Percentiles rank a stretch among this genome's conserved stretches.
Conservation (phyloP, 1,284 basidiomycete genomes). For the Cerioporus squamosus region DNA sequence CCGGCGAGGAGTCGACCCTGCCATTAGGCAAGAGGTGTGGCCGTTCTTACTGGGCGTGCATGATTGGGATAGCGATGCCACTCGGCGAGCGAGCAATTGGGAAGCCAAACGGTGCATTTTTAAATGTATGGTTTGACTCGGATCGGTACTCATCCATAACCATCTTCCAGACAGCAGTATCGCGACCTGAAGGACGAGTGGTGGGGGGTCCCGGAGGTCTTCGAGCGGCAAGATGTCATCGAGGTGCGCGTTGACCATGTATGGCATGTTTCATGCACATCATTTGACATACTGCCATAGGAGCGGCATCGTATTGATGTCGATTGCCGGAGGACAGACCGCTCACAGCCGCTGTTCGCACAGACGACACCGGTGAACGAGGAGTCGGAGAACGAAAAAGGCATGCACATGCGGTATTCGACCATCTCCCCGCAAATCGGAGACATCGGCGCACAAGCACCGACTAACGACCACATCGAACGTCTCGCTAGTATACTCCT, state of each 20-base stretch:
- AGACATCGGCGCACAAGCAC: conserved; percentile 82
- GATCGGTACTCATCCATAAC: no score
- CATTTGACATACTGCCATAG: conserved; percentile 31
- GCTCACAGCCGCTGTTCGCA: conserved; percentile 86
- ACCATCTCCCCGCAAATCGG: conserved; percentile 71
- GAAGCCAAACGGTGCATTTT: conserved; percentile 62
- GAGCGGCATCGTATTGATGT: conserved; percentile 92
- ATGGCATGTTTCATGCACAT: not conserved
- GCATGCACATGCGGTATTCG: conserved; percentile 54
- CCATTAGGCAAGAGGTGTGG: conserved; percentile 79
- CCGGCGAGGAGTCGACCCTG: conserved; percentile 65
- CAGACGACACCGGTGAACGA: conserved; percentile 39
- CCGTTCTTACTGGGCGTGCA: conserved; percentile 88
- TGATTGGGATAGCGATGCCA: conserved; percentile 72
- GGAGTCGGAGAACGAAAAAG: conserved; percentile 55
- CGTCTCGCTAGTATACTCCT: conserved; percentile 81
- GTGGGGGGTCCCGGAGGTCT: conserved; percentile 81
- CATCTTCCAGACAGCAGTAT: conserved; percentile 61
- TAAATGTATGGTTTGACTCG: not conserved
- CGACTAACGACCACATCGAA: conserved; percentile 87
- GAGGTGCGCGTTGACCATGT: conserved; percentile 49
- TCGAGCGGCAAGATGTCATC: conserved; percentile 76
- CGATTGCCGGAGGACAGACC: conserved; percentile 96
- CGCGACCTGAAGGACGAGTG: conserved; percentile 75
- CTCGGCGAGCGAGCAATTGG: conserved; percentile 61